phyloP scores from a whole-genome alignment of 805 yeast species.

The Kodamaea lidongshanica region DNA sequence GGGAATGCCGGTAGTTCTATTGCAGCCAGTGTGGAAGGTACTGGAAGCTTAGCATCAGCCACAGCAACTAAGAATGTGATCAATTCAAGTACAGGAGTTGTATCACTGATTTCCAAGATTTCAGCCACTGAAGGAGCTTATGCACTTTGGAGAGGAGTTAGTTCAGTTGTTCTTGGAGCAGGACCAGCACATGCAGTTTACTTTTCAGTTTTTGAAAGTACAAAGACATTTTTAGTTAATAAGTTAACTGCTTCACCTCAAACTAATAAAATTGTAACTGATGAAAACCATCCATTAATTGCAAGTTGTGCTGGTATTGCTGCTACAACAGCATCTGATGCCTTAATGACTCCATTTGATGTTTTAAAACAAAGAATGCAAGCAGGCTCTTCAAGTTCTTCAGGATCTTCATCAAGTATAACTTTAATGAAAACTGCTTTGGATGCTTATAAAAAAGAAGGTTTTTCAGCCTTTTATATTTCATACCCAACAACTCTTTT shows the following conservation, averaged over 20 bases:
- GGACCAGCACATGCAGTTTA: conserved; percentile 99
- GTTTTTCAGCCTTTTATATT: conserved; percentile 75
- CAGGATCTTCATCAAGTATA: conserved; percentile 5
- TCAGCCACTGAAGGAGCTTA: conserved; percentile 83
- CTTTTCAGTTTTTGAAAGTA: conserved; percentile 85
- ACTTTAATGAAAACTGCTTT: conserved; percentile 34
- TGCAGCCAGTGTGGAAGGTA: conserved; percentile 1
- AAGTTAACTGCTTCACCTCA: conserved; percentile 26
- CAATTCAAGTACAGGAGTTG: conserved; percentile 51
- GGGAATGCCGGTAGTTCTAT: conserved; percentile 4
- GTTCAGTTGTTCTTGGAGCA: conserved; percentile 91
- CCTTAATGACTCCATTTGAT: conserved; percentile 96
- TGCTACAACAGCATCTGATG: conserved; percentile 91
- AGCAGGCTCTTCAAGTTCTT: conserved; percentile 16
- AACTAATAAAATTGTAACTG: conserved; percentile 44
- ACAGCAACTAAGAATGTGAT: conserved; percentile 15
- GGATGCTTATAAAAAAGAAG: conserved; percentile 54
- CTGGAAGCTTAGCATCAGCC: too few relatives aligned
- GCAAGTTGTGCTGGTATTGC: conserved; percentile 86
- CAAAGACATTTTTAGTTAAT: conserved; percentile 54
- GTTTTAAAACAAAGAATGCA: conserved; percentile 96
- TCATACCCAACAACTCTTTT: conserved; percentile 91
- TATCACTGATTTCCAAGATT: conserved; percentile 65
- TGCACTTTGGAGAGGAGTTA: conserved; percentile 90
- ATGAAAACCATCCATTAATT: conserved; percentile 69